phyloP scores from a whole-genome alignment of 2,329 filamentous ascomycete species.

The Elsinoe fawcettii region DNA sequence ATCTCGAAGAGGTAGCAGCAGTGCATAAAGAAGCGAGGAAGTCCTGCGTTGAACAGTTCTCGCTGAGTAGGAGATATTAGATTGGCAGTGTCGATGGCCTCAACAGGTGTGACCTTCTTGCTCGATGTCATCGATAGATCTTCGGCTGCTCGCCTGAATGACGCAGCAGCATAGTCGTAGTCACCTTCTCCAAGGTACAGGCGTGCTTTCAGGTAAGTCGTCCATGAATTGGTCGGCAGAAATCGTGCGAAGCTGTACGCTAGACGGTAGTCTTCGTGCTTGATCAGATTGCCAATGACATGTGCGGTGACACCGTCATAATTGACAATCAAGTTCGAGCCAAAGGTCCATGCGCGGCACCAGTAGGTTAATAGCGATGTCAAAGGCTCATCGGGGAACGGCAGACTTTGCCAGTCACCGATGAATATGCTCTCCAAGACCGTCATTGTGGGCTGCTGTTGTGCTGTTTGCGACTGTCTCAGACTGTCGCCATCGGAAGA shows the following conservation, averaged over 20 bases:
- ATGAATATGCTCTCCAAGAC: constrained; percentile 35
- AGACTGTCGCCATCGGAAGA: neutral
- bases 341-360: constrained; percentile 39
- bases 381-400: constrained; percentile 25
- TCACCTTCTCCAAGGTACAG: constrained; percentile 67
- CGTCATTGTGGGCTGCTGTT: constrained; percentile 23
- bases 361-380: constrained; percentile 37
- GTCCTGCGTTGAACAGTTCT: constrained; percentile 58
- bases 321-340: constrained; percentile 30
- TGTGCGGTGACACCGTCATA: constrained; percentile 34
- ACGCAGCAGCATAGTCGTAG: constrained; percentile 61
- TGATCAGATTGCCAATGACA: constrained; percentile 39
- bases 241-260: constrained; percentile 61
- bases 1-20: constrained; percentile 75
- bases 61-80: constrained; percentile 72
- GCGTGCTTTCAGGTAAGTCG: constrained; percentile 74
- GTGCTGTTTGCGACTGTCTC: constrained; percentile 10
- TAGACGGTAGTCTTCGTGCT: constrained; percentile 39
- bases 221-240: constrained; percentile 51
- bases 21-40: constrained; percentile 80
- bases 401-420: constrained; percentile 33
- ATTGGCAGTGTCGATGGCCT: constrained; percentile 41
- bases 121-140: constrained; percentile 20
- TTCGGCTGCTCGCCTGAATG: constrained; percentile 67
- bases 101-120: constrained; percentile 22